Evolutionary conservation across 371 early-diverging fungal genomes (phyloP), one percentile per base, ranked within the genome.

Genomic region (Mortierella sp.): DNA sequence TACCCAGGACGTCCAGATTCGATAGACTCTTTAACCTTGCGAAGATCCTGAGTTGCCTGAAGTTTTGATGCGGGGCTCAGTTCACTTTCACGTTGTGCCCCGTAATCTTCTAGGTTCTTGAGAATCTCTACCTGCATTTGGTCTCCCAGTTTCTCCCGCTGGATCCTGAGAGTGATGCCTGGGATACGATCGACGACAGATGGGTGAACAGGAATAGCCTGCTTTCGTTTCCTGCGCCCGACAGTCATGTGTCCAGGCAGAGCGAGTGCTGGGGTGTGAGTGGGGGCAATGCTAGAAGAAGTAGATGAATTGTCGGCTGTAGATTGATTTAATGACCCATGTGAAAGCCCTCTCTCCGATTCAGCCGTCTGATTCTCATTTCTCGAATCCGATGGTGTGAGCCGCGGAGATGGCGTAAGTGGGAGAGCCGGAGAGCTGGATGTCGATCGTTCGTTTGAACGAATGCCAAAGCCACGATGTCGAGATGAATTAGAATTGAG

Each of bases 161-260:
- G 81, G 22, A 80, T 64, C 42, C 72, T 55, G 57, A 80, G 64
- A 0, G 81, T 80, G 61, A 80, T 75, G 12, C 81, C 81, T 4
- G 81, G 81, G n/a, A 80, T 80, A 15, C 81, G 75, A 12, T 66
- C 70, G 13, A 80, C 70, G 13, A 80, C 49, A 2, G 81, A 74
- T 1, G 75, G 71, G 43, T 70, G 70, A 35, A 80, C 66, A 37
- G 81, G 81, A 15, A 75, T 75, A 13, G 75, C 71, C 49, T 80
- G 81, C 62, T 80, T 80, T 23, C 81, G 66, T 56, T 80, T 80
- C 40, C 64, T 67, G 19, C 78, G 72, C n/a, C 64, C 56, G 6
- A 40, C 7, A 1, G 51, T 47, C 57, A 34, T 35, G 28, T 57
- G 47, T 31, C 68, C 64, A 40, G 63, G 63, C 37, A 28, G 49